phyloP scores from a whole-genome alignment of 129 eudicot species.

The Gnaphalium uliginosum region DNA sequence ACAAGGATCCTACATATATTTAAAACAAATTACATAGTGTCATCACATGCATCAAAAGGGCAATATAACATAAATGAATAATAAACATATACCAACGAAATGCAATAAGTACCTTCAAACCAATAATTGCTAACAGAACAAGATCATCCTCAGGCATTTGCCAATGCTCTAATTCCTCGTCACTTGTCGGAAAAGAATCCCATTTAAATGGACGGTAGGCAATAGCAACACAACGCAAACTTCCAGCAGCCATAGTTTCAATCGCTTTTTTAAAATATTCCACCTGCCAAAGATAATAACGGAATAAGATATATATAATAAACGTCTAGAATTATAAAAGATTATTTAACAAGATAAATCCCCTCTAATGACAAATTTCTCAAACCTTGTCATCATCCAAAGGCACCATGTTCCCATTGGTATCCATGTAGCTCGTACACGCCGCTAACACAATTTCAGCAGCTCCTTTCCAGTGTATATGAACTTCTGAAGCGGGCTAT shows the following conservation, averaged over 20 bases:
- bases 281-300: conserved; percentile 38
- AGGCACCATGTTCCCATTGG: conserved; percentile 43
- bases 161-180: conserved; percentile 73
- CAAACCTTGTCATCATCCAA: conserved; percentile 70
- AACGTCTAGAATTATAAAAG: not conserved
- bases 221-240: conserved; percentile 92
- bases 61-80: not conserved
- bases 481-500: conserved; percentile 66
- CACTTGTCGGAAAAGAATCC: conserved; percentile 57
- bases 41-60: not conserved
- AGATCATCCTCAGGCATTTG: conserved; percentile 79
- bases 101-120: conserved; percentile 62
- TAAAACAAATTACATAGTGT: not conserved
- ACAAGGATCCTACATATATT: conserved; percentile 77
- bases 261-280: conserved; percentile 52
- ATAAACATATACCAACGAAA: not conserved
- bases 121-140: conserved; percentile 77
- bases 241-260: conserved; percentile 77
- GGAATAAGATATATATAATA: not conserved
- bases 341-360: not conserved
- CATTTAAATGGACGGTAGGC: conserved; percentile 58
- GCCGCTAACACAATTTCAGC: conserved; percentile 85
- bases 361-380: conserved; percentile 1
- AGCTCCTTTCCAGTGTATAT: conserved; percentile 98
- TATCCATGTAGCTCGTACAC: conserved; percentile 73